Evolutionary conservation across 352 stramenopile species (phyloP).

Genomic region (Phytophthora pini): DNA sequence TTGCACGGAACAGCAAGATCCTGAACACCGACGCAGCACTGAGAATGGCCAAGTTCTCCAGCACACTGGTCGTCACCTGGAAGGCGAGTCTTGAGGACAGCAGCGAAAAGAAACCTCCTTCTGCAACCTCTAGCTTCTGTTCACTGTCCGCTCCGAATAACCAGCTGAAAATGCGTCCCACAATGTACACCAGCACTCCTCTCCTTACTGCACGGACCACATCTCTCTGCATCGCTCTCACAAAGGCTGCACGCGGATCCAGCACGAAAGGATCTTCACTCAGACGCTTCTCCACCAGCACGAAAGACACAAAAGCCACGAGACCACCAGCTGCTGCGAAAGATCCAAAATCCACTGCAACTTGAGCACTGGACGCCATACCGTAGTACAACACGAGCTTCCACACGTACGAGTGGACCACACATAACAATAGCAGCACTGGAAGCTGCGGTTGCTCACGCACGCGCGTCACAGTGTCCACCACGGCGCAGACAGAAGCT

Average conservation of each 20-base stretch:
- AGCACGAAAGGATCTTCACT: conserved; percentile 58
- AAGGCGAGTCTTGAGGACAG: conserved; percentile 40
- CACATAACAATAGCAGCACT: conserved; percentile 48
- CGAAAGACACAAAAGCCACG: conserved; percentile 53
- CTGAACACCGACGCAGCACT: conserved; percentile 53
- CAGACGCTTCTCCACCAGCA: conserved; percentile 50
- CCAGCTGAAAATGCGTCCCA: conserved; percentile 34
- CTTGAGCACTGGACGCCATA: conserved; percentile 20
- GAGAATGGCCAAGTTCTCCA: conserved; percentile 58
- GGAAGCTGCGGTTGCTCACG: conserved; percentile 56
- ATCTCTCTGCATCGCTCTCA: conserved; percentile 45
- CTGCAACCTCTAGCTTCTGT: neutral
- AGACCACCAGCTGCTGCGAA: conserved; percentile 49
- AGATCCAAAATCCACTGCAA: conserved; percentile 33
- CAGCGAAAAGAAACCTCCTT: conserved; percentile 32
- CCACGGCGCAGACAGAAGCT: conserved; percentile 39
- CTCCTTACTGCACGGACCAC: conserved; percentile 52
- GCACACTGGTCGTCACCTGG: conserved; percentile 50
- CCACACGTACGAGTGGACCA: conserved; percentile 59
- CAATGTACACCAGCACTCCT: conserved; percentile 45
- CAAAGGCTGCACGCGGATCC: conserved; percentile 49
- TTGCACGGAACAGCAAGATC: conserved; percentile 59
- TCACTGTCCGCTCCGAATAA: conserved; percentile 17
- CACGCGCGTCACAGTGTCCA: conserved; percentile 41
- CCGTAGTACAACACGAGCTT: conserved; percentile 51